These are phyloP conservation scores for Choanephora cucurbitarum DNA, from an alignment of 371 early-diverging fungal species.

Conservation along the genomic window DNA sequence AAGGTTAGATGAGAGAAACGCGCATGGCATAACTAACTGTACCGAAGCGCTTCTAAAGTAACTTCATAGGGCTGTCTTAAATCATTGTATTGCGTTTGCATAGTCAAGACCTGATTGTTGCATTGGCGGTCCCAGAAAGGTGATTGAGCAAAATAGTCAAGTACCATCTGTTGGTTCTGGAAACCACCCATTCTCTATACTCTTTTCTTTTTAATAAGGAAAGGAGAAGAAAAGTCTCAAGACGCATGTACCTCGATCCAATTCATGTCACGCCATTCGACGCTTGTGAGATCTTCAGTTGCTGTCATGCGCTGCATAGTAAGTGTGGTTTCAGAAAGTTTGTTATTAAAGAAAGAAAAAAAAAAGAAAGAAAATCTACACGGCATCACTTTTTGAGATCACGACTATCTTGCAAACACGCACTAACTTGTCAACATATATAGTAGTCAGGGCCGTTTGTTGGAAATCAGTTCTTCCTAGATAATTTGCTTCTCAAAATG, in stretches of 20 bases:
- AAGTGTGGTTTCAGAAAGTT: too few species aligned
- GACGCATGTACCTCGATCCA: constrained; percentile 44
- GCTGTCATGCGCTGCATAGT: constrained; percentile 30
- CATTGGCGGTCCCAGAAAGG: constrained; percentile 97
- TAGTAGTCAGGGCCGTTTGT: too few species aligned
- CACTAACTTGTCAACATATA: too few species aligned
- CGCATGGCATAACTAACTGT: constrained; percentile 1
- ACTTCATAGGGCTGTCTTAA: constrained; percentile 62
- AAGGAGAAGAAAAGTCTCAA: not conserved
- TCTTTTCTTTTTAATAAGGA: not conserved
- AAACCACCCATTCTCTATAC: constrained; percentile 67
- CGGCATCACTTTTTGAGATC: too few species aligned
- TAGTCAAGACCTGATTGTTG: constrained; percentile 93
- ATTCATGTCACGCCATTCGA: constrained; percentile 54
- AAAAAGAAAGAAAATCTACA: not conserved
- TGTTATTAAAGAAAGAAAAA: not conserved
- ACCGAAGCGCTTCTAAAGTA: constrained; percentile 64
- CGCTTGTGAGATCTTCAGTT: constrained; percentile 49
- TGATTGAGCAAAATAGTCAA: constrained; percentile 94
- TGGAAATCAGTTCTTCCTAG: too few species aligned
- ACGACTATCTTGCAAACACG: too few species aligned
- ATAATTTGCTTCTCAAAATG: too few species aligned
- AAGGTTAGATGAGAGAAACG: not conserved
- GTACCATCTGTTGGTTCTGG: constrained; percentile 77
- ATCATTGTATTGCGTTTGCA: constrained; percentile 97